Conservation (phyloP, 768 basidiomycete genomes). For the Suillus tomentosus region DNA sequence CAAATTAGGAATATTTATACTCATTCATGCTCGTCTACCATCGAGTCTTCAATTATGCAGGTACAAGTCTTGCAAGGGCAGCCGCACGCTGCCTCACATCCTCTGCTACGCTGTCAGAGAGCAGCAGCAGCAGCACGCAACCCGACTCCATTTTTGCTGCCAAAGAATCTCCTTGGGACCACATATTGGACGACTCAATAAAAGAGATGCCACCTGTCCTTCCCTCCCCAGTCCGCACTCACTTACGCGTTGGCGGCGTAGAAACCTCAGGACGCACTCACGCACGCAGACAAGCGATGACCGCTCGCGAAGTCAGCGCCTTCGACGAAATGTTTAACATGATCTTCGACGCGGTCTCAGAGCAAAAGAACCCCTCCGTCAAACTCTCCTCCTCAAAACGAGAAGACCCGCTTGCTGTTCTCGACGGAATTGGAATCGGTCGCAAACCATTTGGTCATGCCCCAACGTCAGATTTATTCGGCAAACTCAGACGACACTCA, state of each 20-base stretch:
- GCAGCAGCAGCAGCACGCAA: not conserved
- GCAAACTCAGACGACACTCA: slow-evolving; percentile 53
- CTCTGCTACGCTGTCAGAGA: not conserved
- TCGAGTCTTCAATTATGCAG: slow-evolving; percentile 12
- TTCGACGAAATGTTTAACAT: slow-evolving; percentile 76
- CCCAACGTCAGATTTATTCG: slow-evolving; percentile 51
- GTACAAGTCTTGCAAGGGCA: slow-evolving; percentile 8
- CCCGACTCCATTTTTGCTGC: slow-evolving; percentile 37
- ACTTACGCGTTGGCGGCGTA: slow-evolving; percentile 14
- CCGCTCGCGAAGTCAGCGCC: slow-evolving; percentile 62
- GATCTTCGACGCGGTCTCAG: slow-evolving; percentile 59
- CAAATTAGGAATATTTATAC: not conserved
- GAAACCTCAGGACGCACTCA: slow-evolving; percentile 6
- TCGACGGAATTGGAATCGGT: slow-evolving; percentile 17
- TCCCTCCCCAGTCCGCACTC: slow-evolving; percentile 21
- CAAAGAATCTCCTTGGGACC: slow-evolving; percentile 49
- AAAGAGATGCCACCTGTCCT: slow-evolving; percentile 32
- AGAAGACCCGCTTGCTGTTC: not conserved
- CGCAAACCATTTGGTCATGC: slow-evolving; percentile 20
- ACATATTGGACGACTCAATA: slow-evolving; percentile 50
- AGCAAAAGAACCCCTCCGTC: slow-evolving; percentile 28
- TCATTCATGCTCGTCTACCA: slow-evolving; percentile 25
- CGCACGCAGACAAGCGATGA: slow-evolving; percentile 58
- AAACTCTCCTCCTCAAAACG: slow-evolving; percentile 8
- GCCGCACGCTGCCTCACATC: slow-evolving; percentile 10